Conservation (phyloP, 2,329 filamentous ascomycete species). For the Macrophomina phaseolina region DNA sequence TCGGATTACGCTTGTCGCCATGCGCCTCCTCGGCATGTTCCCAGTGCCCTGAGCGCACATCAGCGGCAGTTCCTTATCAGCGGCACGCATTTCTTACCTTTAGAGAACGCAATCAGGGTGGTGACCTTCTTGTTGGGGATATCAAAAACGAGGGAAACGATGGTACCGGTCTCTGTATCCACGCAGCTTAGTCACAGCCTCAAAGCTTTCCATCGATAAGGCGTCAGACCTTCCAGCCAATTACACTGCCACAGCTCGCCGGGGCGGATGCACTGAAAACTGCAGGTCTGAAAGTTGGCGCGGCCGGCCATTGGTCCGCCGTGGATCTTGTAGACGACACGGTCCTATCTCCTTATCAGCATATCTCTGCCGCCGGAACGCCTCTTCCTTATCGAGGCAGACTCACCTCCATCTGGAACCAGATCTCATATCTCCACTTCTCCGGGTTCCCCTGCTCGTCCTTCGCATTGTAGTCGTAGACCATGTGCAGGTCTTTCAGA, state of each 20-base stretch:
- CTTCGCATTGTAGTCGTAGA: constrained; percentile 63
- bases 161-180: constrained; percentile 59
- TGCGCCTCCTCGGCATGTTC: constrained; percentile 57
- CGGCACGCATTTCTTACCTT: constrained; percentile 36
- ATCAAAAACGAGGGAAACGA: constrained; percentile 63
- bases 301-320: constrained; percentile 65
- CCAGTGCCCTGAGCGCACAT: constrained; percentile 53
- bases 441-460: constrained; percentile 57
- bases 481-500: constrained; percentile 59
- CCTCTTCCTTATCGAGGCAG: constrained; percentile 29
- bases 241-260: constrained; percentile 66
- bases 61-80: neutral
- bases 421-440: constrained; percentile 67
- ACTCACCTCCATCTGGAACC: constrained; percentile 59
- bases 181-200: neutral
- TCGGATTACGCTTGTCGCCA: constrained; percentile 61
- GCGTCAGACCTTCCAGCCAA: constrained; percentile 55
- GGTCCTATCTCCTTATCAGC: constrained; percentile 32
- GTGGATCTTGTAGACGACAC: constrained; percentile 65
- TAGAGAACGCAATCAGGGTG: constrained; percentile 60
- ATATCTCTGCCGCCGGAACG: neutral
- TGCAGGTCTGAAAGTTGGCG: constrained; percentile 59
- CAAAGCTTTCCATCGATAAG: neutral
- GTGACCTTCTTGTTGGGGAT: constrained; percentile 57
- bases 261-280: constrained; percentile 63